Evolutionary conservation across 2,329 filamentous ascomycete species (phyloP), one percentile per base, ranked within the genome.

Genomic region (Sporothrix protearum): DNA sequence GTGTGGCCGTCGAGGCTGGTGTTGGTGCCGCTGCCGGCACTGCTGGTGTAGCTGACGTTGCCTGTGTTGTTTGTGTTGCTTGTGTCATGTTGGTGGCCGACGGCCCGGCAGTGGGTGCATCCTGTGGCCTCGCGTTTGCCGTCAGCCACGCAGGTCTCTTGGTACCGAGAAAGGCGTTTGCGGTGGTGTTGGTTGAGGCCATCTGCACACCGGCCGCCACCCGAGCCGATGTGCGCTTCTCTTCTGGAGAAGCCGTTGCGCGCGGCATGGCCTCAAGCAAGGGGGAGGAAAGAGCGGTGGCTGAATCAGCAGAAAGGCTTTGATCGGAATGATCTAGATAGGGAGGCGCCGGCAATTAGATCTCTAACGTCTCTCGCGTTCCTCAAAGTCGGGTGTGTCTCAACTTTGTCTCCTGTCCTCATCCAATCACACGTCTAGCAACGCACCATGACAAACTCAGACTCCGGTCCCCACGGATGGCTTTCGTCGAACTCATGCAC

Each of bases 81-180:
- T 4, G 5, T 25, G 36, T 8, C n/a, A 53, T 53, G 19, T 28
- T 53, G 14, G 68, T 30, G 5, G 28, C 9, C 19, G 49, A 10
- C 19, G 66, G 42, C 14, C 42, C 14, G 14, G 42, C 42, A 47
- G 42, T 2, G 14, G 42, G 14, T 47, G 42, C 42, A 47, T 45
- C 47, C 22, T 47, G 33, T 5, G 8, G 30, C 8, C 53, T 47
- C n/a, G 53, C 30, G 16, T 49, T 36, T 19, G 64, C 16, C 19
- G 74, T 75, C 72, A 79, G 74, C 79, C 79, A 79, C 73, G 77
- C 69, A 66, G 76, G 78, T 68, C 78, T 75, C 12, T 74, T 74
- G 28, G 73, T 66, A 3, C 75, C 76, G 47, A 80, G 74, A 69
- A 80, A 80, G 28, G 75, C 71, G 68, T 76, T 77, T 30, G 76